These are phyloP conservation scores for Clitoria ternatea DNA, from an alignment of 306 rosid species.

Conservation along the genomic window DNA sequence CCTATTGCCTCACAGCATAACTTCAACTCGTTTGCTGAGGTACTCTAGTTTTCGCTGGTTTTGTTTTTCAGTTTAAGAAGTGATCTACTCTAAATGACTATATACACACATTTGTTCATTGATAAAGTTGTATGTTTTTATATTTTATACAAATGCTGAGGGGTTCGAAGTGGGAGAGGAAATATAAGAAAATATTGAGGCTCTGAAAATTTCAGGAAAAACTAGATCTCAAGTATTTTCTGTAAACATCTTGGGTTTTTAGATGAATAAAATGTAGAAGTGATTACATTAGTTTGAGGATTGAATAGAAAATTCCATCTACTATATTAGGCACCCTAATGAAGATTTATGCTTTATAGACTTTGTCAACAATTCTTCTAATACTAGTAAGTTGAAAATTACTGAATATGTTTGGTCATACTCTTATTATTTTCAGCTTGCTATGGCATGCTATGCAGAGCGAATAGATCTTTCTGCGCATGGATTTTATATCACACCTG, in stretches of 20 bases:
- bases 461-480: conserved; percentile 97
- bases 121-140: conserved; percentile 12
- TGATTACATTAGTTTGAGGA: not conserved
- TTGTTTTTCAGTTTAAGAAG: conserved; percentile 6
- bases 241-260: not conserved
- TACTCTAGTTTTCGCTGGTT: conserved; percentile 26
- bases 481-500: conserved; percentile 84
- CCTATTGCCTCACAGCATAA: conserved; percentile 61
- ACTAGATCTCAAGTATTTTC: conserved; percentile 1
- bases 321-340: conserved; percentile 6
- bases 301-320: not conserved
- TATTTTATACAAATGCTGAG: not conserved
- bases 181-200: not conserved
- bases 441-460: conserved; percentile 65
- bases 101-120: not conserved
- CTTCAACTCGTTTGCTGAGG: conserved; percentile 74
- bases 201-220: not conserved
- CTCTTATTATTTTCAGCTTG: conserved; percentile 63
- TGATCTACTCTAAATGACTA: conserved; percentile 11
- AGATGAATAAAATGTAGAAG: not conserved
- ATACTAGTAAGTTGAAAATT: conserved; percentile 17
- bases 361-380: not conserved
- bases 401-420: conserved; percentile 17
- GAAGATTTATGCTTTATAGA: conserved; percentile 12
- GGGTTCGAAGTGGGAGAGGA: conserved; percentile 11